Evolutionary conservation across 1,139 yeast species (phyloP).

Genomic region (Geotrichum fermentans): DNA sequence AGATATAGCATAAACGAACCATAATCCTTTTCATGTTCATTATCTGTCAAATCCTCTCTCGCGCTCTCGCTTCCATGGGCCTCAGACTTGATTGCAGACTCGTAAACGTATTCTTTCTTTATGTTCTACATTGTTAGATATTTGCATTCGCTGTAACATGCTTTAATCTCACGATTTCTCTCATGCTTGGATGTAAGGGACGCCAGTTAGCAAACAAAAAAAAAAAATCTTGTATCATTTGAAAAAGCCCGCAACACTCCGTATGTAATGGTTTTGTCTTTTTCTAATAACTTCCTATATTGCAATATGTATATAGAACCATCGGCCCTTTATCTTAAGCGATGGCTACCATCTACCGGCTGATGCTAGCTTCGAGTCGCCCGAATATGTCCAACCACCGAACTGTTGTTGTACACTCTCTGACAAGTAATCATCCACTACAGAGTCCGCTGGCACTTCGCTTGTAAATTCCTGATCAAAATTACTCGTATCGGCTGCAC

Average conservation of each 20-base stretch:
- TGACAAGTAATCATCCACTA: conserved; percentile 75
- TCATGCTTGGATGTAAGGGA: too few species aligned
- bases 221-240: not conserved
- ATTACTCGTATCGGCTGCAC: conserved; percentile 83
- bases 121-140: not conserved
- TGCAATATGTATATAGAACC: not conserved
- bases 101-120: not conserved
- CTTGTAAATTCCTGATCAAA: conserved; percentile 89
- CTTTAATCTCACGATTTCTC: too few species aligned
- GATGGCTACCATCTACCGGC: conserved; percentile 15
- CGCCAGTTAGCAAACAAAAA: not conserved
- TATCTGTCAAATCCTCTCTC: not conserved
- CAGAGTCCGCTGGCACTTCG: conserved; percentile 93
- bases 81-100: not conserved
- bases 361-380: conserved; percentile 18
- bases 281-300: not conserved
- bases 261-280: not conserved
- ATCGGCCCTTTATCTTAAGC: too few species aligned
- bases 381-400: conserved; percentile 98
- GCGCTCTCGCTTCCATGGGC: not conserved
- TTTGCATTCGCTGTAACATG: too few species aligned
- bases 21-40: not conserved
- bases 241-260: not conserved
- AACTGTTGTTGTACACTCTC: conserved; percentile 91
- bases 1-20: not conserved